These are phyloP conservation scores for Syncephalastrum sp. DNA, from an alignment of 371 early-diverging fungal genomes.

Conservation along the genomic window DNA sequence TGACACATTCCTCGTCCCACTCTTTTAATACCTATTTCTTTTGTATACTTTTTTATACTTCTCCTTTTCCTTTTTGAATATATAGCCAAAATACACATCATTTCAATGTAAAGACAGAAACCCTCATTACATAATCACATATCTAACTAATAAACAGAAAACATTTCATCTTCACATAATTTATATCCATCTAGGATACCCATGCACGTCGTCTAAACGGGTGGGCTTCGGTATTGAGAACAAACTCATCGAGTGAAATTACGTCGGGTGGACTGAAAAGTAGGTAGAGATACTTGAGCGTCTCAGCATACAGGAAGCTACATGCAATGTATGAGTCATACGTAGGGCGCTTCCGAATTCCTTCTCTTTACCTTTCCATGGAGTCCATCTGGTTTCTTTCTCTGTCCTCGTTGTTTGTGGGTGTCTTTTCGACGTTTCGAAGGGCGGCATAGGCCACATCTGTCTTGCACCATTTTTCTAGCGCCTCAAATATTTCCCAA, in stretches of 20 bases:
- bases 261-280: conserved; percentile 63
- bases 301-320: conserved; percentile 85
- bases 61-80: conserved; percentile 8
- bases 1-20: conserved; percentile 6
- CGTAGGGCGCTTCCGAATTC: too few species aligned
- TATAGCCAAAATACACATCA: conserved; percentile 5
- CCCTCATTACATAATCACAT: too few species aligned
- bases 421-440: conserved; percentile 45
- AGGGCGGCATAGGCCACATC: conserved; percentile 64
- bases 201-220: conserved; percentile 40
- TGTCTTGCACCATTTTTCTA: conserved; percentile 67
- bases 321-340: neutral
- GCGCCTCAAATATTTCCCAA: conserved; percentile 67
- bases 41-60: neutral
- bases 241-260: conserved; percentile 71
- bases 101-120: too few species aligned
- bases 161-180: neutral
- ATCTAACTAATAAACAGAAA: too few species aligned
- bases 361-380: conserved; percentile 41
- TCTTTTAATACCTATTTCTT: conserved; percentile 5
- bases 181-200: neutral
- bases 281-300: conserved; percentile 86
- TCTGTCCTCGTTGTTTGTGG: conserved; percentile 31
- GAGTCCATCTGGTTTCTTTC: conserved; percentile 38
- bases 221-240: conserved; percentile 77